phyloP scores from a whole-genome alignment of 1,284 basidiomycete species.

The Ustilago bromivora region DNA sequence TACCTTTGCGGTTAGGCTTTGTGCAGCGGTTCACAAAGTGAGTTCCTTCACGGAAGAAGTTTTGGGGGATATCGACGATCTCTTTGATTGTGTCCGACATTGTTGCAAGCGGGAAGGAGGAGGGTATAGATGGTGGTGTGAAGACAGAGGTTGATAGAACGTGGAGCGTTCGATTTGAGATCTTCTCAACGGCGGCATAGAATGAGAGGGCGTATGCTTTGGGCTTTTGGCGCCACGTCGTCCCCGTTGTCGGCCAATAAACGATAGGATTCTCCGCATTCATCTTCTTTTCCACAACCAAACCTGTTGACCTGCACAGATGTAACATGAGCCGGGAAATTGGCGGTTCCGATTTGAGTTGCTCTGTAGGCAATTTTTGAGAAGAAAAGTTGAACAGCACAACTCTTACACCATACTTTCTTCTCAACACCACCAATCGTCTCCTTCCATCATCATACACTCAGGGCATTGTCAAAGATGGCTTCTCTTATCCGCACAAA shows the following conservation, averaged over 20 bases:
- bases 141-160: not conserved
- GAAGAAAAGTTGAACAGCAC: constrained; percentile 12
- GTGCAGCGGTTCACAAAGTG: constrained; percentile 97
- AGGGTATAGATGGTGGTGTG: not conserved
- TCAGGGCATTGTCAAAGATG: constrained; percentile 8
- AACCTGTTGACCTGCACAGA: not conserved
- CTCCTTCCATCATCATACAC: not conserved
- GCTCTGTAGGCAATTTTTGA: not conserved
- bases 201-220: not conserved
- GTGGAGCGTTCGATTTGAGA: constrained; percentile 2
- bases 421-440: constrained; percentile 1
- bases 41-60: constrained; percentile 91
- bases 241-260: constrained; percentile 15
- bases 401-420: not conserved
- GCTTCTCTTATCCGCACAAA: constrained; percentile 21
- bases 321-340: constrained; percentile 4
- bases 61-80: constrained; percentile 88
- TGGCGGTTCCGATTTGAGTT: constrained; percentile 9
- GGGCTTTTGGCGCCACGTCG: constrained; percentile 8
- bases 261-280: constrained; percentile 15
- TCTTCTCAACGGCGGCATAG: not conserved
- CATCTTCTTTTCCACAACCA: not conserved
- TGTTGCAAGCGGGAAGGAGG: constrained; percentile 20
- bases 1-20: constrained; percentile 95
- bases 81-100: constrained; percentile 94